These are phyloP conservation scores for Amaranthus hypochondriacus DNA, from an alignment of 148 eudicot genomes.

Conservation along the genomic window DNA sequence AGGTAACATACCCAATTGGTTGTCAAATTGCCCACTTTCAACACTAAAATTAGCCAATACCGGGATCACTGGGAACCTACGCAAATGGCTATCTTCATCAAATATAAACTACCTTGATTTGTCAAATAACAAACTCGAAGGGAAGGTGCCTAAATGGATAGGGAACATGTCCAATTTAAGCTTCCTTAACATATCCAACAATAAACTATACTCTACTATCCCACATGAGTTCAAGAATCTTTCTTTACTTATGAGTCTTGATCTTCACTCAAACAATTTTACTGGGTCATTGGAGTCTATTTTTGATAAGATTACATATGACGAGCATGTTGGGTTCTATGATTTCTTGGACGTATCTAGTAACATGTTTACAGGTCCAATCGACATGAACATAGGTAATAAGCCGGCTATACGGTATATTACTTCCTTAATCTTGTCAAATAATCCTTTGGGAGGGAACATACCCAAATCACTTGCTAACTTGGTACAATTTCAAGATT, in stretches of 20 bases:
- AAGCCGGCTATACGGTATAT: conserved; percentile 28
- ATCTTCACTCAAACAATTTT: conserved; percentile 61
- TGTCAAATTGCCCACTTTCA: conserved; percentile 26
- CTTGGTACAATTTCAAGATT: conserved; percentile 29
- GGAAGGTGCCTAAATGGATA: conserved; percentile 60
- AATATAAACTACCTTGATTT: conserved; percentile 48
- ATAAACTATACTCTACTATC: conserved; percentile 37
- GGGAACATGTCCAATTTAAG: conserved; percentile 59
- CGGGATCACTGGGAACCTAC: conserved; percentile 51
- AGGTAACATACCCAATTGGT: conserved; percentile 39
- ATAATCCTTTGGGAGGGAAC: conserved; percentile 50
- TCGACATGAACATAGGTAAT: conserved; percentile 40
- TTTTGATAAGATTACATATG: conserved; percentile 21
- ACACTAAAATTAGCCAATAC: conserved; percentile 44
- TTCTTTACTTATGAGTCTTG: conserved; percentile 37
- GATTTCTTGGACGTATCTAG: conserved; percentile 56
- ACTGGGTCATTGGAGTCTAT: conserved; percentile 37
- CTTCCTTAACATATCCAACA: conserved; percentile 55
- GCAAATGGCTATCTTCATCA: conserved; percentile 41
- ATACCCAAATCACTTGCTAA: conserved; percentile 60
- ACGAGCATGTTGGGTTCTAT: conserved; percentile 27
- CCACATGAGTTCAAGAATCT: conserved; percentile 49
- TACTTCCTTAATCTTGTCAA: conserved; percentile 41
- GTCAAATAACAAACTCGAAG: conserved; percentile 49
- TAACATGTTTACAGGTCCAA: conserved; percentile 48